Percentiles rank a stretch among this genome's conserved stretches.
These are phyloP conservation scores for Quercus suber DNA, from an alignment of 306 rosid species.

Conservation along the genomic window DNA sequence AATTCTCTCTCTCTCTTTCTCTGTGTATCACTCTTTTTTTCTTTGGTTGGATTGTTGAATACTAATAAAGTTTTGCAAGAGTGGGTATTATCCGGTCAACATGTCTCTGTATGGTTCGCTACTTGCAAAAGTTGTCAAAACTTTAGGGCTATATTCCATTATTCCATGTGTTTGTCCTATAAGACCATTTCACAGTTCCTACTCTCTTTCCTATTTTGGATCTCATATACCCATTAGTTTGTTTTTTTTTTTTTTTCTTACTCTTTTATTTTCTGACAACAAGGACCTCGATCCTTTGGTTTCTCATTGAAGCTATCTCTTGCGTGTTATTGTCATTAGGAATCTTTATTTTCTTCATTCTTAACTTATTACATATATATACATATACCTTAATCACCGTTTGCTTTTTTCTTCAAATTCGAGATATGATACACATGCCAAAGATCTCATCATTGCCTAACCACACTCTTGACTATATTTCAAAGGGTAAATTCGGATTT, in stretches of 20 bases:
- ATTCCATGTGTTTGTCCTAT: slow-evolving; percentile 84
- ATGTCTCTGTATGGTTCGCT: slow-evolving; percentile 73
- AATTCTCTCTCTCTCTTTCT: neutral
- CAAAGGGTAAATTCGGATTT: too few species aligned
- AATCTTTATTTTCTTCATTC: neutral
- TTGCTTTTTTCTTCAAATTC: neutral
- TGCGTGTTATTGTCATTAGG: slow-evolving; percentile 1
- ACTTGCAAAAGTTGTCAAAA: slow-evolving; percentile 61
- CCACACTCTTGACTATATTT: too few species aligned
- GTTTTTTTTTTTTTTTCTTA: neutral
- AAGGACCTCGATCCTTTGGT: slow-evolving; percentile 9
- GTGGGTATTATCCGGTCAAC: slow-evolving; percentile 71
- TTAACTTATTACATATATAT: neutral
- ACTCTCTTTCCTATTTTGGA: neutral
- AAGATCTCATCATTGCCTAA: too few species aligned
- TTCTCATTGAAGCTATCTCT: slow-evolving; percentile 11
- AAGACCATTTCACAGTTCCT: slow-evolving; percentile 22
- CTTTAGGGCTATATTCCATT: slow-evolving; percentile 52
- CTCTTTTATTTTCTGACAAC: neutral
- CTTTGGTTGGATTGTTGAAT: slow-evolving; percentile 32
- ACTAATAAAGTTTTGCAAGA: slow-evolving; percentile 32
- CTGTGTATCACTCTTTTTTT: neutral
- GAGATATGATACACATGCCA: too few species aligned
- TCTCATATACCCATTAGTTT: neutral
- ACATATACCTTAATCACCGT: neutral